Base-by-base conservation (phyloP, 2,329 filamentous ascomycete species). In the Microcyclospora pomicola region DNA sequence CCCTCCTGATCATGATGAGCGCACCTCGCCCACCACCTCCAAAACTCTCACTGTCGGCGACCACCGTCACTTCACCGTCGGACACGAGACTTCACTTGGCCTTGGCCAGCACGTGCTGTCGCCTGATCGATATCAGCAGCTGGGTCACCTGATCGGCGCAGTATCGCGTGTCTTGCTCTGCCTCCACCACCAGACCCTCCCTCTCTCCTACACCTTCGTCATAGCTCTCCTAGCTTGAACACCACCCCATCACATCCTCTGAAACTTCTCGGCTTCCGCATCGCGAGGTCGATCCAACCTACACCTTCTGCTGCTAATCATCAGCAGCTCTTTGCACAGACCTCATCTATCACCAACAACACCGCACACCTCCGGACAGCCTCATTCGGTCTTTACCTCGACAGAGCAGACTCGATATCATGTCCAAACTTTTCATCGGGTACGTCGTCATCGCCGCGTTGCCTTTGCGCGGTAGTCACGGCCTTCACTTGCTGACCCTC, bases 401-500 rank as follows among this genome's bases (percentile, higher is more conserved):
- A 4, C 14, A n/a, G 32, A 45, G 42, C 43, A 39, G 42, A 50
- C 44, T 37, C 19, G 44, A 41, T 38, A 37, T 44, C 47, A 94
- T 94, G 87, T 80, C 86, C 43, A 95, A 95, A 66, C 75, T 95
- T 54, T 95, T 95, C 62, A 84, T 94, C 62, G 86, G 86, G 86
- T 93, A 72, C 68, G 80, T 56, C 32, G 15, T 24, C 7, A 7
- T 24, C 19, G 19, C 29, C 35, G 5, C 36, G 15, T 27, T 35
- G 12, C 15, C 19, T 29, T n/a, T 14, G 33, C 24, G 33, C 39
- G 33, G 41, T 27, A 29, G 36, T 13, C 32, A 47, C 48, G 35
- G 53, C 24, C 33, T 15, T 9, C 28, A n/a, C 14, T 31, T 24
- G 28, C 44, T 46, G 35, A 44, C 28, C 3, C 11, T n/a, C 12